Conservation (phyloP, 2,329 filamentous ascomycete genomes). For the Torrubiellomyces zombiae region DNA sequence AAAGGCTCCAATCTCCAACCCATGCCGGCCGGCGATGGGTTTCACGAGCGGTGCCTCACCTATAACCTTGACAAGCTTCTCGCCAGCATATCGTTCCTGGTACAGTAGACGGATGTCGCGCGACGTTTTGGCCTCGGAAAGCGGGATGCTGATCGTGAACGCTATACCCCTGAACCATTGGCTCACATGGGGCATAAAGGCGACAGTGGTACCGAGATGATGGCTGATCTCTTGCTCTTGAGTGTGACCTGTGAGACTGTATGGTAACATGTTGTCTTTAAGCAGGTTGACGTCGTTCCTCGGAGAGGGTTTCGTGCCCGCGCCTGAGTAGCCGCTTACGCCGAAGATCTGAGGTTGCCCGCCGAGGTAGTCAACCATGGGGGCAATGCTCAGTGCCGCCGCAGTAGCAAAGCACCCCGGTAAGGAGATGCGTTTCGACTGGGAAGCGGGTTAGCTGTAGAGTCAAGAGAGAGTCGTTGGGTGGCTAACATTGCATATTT, state of each 20-base stretch:
- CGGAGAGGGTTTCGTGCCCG: conserved; percentile 80
- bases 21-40: conserved; percentile 68
- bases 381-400: conserved; percentile 76
- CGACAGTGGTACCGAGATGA: conserved; percentile 58
- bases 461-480: too few species aligned
- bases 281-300: conserved; percentile 84
- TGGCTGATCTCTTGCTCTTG: conserved; percentile 81
- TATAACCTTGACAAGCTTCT: conserved; percentile 84
- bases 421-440: conserved; percentile 71
- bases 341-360: conserved; percentile 75
- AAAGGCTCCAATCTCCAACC: conserved; percentile 87
- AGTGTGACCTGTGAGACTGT: conserved; percentile 66
- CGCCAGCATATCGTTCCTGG: conserved; percentile 89
- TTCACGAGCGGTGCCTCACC: conserved; percentile 80
- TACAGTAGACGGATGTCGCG: conserved; percentile 88
- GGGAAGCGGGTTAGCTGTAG: too few species aligned
- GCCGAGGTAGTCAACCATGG: conserved; percentile 58
- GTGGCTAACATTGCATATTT: too few species aligned
- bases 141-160: conserved; percentile 77
- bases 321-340: conserved; percentile 85
- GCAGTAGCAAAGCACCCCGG: conserved; percentile 93
- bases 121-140: conserved; percentile 73
- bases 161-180: conserved; percentile 94
- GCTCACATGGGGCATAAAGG: conserved; percentile 89
- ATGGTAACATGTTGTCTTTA: conserved; percentile 76